Base-by-base conservation (phyloP, 768 basidiomycete species). In the Tubosaeta sp. region DNA sequence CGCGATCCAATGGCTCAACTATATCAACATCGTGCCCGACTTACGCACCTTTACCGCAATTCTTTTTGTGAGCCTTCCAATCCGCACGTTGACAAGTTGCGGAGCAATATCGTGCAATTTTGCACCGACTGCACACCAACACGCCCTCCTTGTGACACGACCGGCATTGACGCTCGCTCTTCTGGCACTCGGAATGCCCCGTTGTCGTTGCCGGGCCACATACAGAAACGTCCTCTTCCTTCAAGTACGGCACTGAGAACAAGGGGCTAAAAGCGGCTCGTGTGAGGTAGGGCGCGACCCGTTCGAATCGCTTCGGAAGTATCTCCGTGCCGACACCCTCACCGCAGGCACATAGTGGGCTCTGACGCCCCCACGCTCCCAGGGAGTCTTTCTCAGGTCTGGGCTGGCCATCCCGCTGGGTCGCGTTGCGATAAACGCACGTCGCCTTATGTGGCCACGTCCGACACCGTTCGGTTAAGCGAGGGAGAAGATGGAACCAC, bases 401-500 rank as follows among this genome's bases (percentile, higher is more conserved):
- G 22, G 19, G 43, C 13, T 11, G 19, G 30, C 21, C 4, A 35
- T 61, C 56, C 14, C 64, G 61, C 25, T 66, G 62, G 18, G 72
- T 70, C 3, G 31, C 16, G 5, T 35, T 29, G 31, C 55, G 68
- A 49, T 30, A 56, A 1, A n/a, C 64, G 59, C 14, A 79, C 56
- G 22, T 60, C 63, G 25, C 41, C 22, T 58, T 79, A 80, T 84
- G 83, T 6, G 65, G 51, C 81, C 81, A 83, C 2, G 67, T 70
- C 27, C 80, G 74, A 52, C 80, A 81, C 14, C 78, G 75, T 58
- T 84, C 82, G 0, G 70, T 76, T 40, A 80, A 59, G 5, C 69
- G 71, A 7, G 81, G 81, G 3, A 83, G 62, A 30, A 82, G 70
- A 43, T 75, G 71, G 54, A 72, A 75, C 82, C 80, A 84, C 1